Conservation (phyloP, 768 basidiomycete species). For the Calocybe cyanea region DNA sequence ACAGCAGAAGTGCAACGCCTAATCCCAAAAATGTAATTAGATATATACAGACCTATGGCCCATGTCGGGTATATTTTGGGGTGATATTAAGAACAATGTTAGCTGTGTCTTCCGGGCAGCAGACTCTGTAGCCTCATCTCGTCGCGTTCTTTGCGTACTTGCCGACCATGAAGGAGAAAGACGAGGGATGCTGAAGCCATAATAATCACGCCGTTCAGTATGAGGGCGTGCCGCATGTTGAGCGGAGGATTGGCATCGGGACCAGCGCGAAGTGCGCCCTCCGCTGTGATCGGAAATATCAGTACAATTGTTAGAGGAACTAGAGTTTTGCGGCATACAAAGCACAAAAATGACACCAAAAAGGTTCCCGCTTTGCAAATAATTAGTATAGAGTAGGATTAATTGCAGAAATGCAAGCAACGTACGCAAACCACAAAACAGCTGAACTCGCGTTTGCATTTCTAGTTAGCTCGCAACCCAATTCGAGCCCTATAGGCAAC, state of each 20-base stretch:
- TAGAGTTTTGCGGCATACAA: slow-evolving; percentile 32
- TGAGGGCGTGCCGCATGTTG: slow-evolving; percentile 66
- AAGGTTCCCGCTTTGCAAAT: slow-evolving; percentile 56
- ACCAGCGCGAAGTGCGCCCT: slow-evolving; percentile 65
- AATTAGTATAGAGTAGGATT: background rate
- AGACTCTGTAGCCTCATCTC: slow-evolving; percentile 37
- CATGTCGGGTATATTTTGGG: background rate
- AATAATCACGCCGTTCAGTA: slow-evolving; percentile 60
- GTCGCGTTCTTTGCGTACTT: slow-evolving; percentile 61
- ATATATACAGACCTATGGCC: too few species aligned
- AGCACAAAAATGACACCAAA: slow-evolving; percentile 61
- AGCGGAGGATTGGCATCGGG: slow-evolving; percentile 60
- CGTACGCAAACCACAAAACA: slow-evolving; percentile 71
- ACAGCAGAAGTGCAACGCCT: background rate
- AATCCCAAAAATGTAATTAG: background rate
- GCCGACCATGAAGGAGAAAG: slow-evolving; percentile 55
- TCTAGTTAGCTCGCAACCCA: slow-evolving; percentile 75
- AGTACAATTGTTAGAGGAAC: background rate
- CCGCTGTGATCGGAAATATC: slow-evolving; percentile 33
- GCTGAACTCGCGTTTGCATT: slow-evolving; percentile 78
- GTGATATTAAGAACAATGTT: background rate
- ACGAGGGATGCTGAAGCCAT: slow-evolving; percentile 34
- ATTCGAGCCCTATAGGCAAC: slow-evolving; percentile 73
- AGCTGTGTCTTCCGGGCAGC: background rate
- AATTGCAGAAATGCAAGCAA: slow-evolving; percentile 8